Conservation (phyloP, 352 stramenopile species). For the Pythium brassicae region DNA sequence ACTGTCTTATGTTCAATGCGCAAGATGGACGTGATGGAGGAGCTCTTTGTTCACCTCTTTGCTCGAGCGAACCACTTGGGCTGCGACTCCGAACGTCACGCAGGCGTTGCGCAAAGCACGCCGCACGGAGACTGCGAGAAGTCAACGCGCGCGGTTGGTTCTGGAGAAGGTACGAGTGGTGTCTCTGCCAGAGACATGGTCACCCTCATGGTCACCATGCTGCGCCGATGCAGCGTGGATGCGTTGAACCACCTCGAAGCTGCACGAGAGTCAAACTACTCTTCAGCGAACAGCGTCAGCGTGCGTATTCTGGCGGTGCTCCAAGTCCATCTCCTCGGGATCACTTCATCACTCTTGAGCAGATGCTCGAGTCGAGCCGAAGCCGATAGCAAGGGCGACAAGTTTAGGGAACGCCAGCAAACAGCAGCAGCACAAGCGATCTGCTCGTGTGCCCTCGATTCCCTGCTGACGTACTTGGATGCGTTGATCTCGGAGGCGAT, state of each 20-base stretch:
- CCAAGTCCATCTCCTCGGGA: slow-evolving; percentile 38
- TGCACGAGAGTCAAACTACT: neutral
- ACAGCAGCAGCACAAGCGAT: neutral
- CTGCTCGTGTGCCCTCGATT: slow-evolving; percentile 19
- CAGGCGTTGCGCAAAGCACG: neutral
- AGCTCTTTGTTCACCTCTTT: slow-evolving; percentile 16
- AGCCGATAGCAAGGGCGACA: neutral
- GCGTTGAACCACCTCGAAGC: slow-evolving; percentile 9
- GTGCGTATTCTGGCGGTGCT: slow-evolving; percentile 33
- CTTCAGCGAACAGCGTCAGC: neutral
- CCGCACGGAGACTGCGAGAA: neutral
- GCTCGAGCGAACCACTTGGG: neutral
- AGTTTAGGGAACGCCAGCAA: neutral
- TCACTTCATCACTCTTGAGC: slow-evolving; percentile 9
- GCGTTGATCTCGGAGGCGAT: slow-evolving; percentile 26
- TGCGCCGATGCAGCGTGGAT: slow-evolving; percentile 10
- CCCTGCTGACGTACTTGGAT: slow-evolving; percentile 38
- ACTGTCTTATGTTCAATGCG: neutral
- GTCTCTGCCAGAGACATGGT: slow-evolving; percentile 1
- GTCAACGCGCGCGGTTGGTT: neutral
- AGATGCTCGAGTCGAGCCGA: neutral
- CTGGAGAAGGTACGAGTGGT: neutral
- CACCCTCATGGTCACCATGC: slow-evolving; percentile 5
- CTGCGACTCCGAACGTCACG: neutral
- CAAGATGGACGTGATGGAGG: slow-evolving; percentile 21